Conservation (phyloP, 352 stramenopile species). For the Phytophthora melonis region DNA sequence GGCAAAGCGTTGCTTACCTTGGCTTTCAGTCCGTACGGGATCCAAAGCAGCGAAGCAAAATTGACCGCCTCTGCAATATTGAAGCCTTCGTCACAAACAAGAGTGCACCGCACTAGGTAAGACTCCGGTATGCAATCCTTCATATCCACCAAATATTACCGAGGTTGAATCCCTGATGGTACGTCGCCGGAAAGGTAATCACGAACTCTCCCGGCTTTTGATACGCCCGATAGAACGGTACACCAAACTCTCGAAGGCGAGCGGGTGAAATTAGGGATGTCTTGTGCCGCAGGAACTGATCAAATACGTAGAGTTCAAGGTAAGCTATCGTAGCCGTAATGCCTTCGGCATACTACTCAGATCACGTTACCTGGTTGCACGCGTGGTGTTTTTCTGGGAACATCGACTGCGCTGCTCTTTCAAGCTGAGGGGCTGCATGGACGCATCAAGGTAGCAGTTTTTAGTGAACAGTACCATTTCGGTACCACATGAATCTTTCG, state of each 20-base stretch:
- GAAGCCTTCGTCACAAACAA: constrained; percentile 63
- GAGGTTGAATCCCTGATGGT: constrained; percentile 92
- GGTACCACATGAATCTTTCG: neutral
- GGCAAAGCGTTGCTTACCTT: constrained; percentile 48
- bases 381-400: constrained; percentile 89
- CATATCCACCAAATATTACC: constrained; percentile 44
- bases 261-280: constrained; percentile 91
- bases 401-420: constrained; percentile 85
- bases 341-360: neutral
- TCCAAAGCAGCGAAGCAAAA: constrained; percentile 90
- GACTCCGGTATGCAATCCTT: neutral
- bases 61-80: constrained; percentile 94
- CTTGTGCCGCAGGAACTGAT: constrained; percentile 94
- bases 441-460: neutral
- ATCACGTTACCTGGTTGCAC: constrained; percentile 67
- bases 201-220: constrained; percentile 93
- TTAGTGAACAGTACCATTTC: neutral
- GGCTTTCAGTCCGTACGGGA: constrained; percentile 78
- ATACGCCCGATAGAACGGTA: constrained; percentile 83
- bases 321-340: neutral
- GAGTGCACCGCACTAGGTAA: neutral
- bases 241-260: constrained; percentile 81
- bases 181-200: constrained; percentile 92
- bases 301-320: neutral
- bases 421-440: constrained; percentile 65